These are phyloP conservation scores for Xylaria digitata DNA, from an alignment of 2,329 filamentous ascomycete species.

Conservation along the genomic window DNA sequence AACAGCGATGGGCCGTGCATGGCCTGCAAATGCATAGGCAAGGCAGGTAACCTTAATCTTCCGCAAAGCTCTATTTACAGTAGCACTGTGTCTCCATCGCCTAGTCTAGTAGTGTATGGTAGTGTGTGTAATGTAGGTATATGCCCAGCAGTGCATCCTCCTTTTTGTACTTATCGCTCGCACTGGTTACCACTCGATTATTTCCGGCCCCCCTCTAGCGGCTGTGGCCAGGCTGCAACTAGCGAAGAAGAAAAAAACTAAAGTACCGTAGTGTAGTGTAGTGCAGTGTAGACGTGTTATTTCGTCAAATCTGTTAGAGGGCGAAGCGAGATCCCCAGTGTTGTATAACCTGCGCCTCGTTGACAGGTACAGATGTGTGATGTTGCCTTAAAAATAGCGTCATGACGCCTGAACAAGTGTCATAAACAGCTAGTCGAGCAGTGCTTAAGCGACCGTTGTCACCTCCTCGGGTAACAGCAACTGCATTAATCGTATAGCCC, in stretches of 20 bases:
- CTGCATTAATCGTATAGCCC: conserved; percentile 30
- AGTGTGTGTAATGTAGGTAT: not conserved
- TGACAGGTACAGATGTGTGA: not conserved
- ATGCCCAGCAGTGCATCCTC: not conserved
- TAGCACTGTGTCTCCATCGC: conserved; percentile 26
- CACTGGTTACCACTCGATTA: conserved; percentile 8
- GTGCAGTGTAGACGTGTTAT: conserved; percentile 7
- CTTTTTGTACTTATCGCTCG: not conserved
- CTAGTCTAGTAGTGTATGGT: not conserved
- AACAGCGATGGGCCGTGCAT: conserved; percentile 27
- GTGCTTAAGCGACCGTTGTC: conserved; percentile 31
- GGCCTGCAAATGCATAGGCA: conserved; percentile 37
- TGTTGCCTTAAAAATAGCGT: not conserved
- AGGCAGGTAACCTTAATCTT: conserved; percentile 39
- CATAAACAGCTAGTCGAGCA: conserved; percentile 24
- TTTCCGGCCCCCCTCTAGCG: conserved; percentile 7
- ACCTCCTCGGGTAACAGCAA: conserved; percentile 23
- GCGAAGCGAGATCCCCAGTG: conserved; percentile 17
- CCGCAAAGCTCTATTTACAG: conserved; percentile 25
- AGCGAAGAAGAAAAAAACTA: conserved; percentile 14
- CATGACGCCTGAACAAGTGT: not conserved
- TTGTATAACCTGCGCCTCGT: not conserved
- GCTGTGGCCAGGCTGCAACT: conserved; percentile 21
- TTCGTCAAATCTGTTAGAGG: no score
- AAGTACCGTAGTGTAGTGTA: conserved; percentile 6